A percentile compares a stretch with the other conserved stretches of the same genome.
Conservation (phyloP, 2,329 filamentous ascomycete species). For the Aspergillus awamori region DNA sequence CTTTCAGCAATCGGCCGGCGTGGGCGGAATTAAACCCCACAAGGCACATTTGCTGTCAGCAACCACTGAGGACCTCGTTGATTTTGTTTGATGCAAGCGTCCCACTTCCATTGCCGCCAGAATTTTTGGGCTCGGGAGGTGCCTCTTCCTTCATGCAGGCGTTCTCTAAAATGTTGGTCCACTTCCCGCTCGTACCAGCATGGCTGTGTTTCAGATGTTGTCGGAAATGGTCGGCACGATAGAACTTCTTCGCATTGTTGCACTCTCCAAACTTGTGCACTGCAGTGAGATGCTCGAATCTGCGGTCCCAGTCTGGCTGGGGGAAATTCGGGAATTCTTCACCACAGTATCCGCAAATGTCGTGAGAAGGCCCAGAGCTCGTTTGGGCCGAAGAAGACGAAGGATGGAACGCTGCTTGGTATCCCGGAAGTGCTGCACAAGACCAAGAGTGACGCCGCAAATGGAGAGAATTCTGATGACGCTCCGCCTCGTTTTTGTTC, state of each 20-base stretch:
- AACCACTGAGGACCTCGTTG: slow-evolving; percentile 33
- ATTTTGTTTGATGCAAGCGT: slow-evolving; percentile 33
- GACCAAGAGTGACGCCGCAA: slow-evolving; percentile 95
- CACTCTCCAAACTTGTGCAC: slow-evolving; percentile 97
- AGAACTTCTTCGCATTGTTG: slow-evolving; percentile 98
- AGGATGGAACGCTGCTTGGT: slow-evolving; percentile 82
- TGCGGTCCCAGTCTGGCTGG: slow-evolving; percentile 83
- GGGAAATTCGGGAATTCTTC: slow-evolving; percentile 78
- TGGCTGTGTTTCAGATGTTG: slow-evolving; percentile 98
- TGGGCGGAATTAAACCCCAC: not conserved
- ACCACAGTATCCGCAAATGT: slow-evolving; percentile 93
- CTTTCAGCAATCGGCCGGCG: not conserved
- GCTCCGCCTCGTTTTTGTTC: slow-evolving; percentile 97
- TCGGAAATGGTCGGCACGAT: slow-evolving; percentile 93
- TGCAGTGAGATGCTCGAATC: slow-evolving; percentile 83
- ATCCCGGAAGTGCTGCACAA: slow-evolving; percentile 78
- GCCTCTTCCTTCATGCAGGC: slow-evolving; percentile 91
- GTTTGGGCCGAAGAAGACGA: slow-evolving; percentile 58
- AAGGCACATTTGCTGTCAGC: slow-evolving; percentile 25
- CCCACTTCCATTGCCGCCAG: slow-evolving; percentile 14
- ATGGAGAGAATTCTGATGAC: slow-evolving; percentile 94
- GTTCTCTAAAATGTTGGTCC: slow-evolving; percentile 97
- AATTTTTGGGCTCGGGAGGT: slow-evolving; percentile 34
- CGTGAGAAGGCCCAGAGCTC: slow-evolving; percentile 48
- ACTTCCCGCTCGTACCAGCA: slow-evolving; percentile 93